Evolutionary conservation across 2,329 filamentous ascomycete species (phyloP).

Genomic region (Hymenoscyphus fructigenus): DNA sequence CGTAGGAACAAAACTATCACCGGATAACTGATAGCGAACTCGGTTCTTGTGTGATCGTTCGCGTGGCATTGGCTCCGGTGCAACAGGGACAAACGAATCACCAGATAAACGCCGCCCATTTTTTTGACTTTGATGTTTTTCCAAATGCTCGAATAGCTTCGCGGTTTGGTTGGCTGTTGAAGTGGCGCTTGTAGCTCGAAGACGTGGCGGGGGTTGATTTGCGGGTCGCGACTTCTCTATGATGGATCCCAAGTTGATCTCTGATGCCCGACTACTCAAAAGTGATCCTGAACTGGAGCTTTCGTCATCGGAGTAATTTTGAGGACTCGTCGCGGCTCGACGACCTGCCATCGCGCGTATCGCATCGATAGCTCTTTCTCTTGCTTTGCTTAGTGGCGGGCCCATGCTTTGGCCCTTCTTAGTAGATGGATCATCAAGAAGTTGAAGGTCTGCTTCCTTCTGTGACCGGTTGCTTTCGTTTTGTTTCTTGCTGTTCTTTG

Average conservation of each 20-base stretch:
- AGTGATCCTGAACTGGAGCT: neutral
- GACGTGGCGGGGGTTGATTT: neutral
- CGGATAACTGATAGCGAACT: neutral
- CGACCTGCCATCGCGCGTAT: neutral
- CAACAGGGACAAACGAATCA: neutral
- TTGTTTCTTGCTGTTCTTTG: neutral
- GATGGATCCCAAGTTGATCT: neutral
- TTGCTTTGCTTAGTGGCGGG: neutral
- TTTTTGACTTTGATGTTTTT: neutral
- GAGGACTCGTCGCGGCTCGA: neutral
- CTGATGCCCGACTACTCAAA: neutral
- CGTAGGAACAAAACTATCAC: neutral
- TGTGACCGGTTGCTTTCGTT: neutral
- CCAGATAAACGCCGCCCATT: neutral
- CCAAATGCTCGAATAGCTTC: neutral
- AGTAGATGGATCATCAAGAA: neutral
- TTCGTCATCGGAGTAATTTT: neutral
- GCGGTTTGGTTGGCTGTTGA: neutral
- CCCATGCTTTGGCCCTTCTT: neutral
- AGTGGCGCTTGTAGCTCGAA: neutral
- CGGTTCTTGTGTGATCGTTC: neutral
- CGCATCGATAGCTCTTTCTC: neutral
- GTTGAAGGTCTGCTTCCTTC: neutral
- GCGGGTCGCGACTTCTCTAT: neutral
- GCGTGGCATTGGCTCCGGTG: neutral